Evolutionary conservation across 2,329 filamentous ascomycete species (phyloP).

Genomic region (Phyllosticta citrichinensis): DNA sequence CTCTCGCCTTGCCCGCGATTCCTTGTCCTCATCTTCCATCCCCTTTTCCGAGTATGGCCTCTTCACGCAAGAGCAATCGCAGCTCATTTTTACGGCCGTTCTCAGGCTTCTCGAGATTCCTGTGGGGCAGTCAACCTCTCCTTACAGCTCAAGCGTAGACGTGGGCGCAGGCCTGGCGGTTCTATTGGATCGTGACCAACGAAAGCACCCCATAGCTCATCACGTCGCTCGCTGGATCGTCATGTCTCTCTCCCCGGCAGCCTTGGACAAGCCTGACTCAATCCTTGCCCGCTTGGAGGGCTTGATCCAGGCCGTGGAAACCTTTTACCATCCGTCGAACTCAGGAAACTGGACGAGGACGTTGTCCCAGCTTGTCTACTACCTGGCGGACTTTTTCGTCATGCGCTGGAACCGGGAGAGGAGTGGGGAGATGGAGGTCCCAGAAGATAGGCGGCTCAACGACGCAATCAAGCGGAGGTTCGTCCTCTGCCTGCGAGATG

Average conservation of each 20-base stretch:
- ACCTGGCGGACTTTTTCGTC: conserved; percentile 90
- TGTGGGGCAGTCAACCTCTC: conserved; percentile 88
- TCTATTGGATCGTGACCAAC: conserved; percentile 82
- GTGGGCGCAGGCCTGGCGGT: conserved; percentile 71
- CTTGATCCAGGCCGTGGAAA: conserved; percentile 88
- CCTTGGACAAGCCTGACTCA: conserved; percentile 66
- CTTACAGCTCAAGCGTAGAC: conserved; percentile 74
- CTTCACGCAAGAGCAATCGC: conserved; percentile 84
- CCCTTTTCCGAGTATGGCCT: conserved; percentile 80
- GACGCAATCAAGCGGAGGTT: conserved; percentile 78
- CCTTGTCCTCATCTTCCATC: conserved; percentile 62
- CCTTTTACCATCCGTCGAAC: conserved; percentile 98
- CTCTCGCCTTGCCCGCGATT: conserved; percentile 78
- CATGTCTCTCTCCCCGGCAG: conserved; percentile 81
- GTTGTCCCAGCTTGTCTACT: conserved; percentile 81
- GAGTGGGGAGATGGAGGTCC: conserved; percentile 82
- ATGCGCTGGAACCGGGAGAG: conserved; percentile 95
- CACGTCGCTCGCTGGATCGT: conserved; percentile 89
- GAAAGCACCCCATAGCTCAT: conserved; percentile 86
- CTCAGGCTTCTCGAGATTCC: conserved; percentile 87
- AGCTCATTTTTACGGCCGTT: conserved; percentile 85
- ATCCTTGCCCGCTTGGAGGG: conserved; percentile 79
- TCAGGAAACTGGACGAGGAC: conserved; percentile 85
- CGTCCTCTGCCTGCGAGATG: conserved; percentile 78
- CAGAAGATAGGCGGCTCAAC: conserved; percentile 67